A percentile compares a stretch with the other conserved stretches of the same genome.
phyloP scores from a whole-genome alignment of 345 rosid genomes.

The Geranium brycei region DNA sequence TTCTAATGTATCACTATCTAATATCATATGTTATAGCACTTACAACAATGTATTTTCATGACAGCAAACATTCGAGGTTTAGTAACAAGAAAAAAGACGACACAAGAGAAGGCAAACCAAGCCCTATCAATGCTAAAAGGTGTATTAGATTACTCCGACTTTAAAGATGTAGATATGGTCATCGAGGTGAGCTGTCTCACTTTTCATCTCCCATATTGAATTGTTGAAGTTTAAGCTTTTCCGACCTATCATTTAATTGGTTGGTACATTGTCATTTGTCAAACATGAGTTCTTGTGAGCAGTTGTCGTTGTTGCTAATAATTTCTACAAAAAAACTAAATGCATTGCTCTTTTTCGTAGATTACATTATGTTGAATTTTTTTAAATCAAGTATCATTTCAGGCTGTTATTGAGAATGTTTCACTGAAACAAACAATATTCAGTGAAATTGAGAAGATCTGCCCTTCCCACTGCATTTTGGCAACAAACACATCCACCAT shows the following conservation, averaged over 20 bases:
- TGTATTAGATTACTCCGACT: constrained; percentile 62
- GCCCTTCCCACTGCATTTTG: constrained; percentile 80
- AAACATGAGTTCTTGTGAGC: background rate
- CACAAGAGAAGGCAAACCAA: constrained; percentile 57
- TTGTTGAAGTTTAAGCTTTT: constrained; percentile 1
- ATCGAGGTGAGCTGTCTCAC: constrained; percentile 50
- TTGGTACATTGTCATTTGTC: background rate
- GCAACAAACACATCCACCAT: constrained; percentile 88
- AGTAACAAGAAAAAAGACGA: constrained; percentile 53
- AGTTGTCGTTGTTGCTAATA: no score
- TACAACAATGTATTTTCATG: constrained; percentile 10
- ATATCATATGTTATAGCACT: constrained; percentile 1
- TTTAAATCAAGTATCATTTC: constrained; percentile 19
- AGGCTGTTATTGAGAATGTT: constrained; percentile 84
- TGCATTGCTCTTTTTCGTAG: no score
- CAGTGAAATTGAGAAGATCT: constrained; percentile 65
- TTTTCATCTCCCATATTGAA: background rate
- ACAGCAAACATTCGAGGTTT: constrained; percentile 67
- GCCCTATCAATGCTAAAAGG: constrained; percentile 72
- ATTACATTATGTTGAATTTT: background rate
- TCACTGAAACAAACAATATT: constrained; percentile 81
- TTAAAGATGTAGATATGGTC: constrained; percentile 88
- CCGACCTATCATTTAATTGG: background rate
- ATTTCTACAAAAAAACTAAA: background rate
- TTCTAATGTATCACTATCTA: background rate